A percentile compares a stretch with the other conserved stretches of the same genome.
These are phyloP conservation scores for Lentinula detonsa DNA, from an alignment of 768 basidiomycete genomes.

Conservation along the genomic window DNA sequence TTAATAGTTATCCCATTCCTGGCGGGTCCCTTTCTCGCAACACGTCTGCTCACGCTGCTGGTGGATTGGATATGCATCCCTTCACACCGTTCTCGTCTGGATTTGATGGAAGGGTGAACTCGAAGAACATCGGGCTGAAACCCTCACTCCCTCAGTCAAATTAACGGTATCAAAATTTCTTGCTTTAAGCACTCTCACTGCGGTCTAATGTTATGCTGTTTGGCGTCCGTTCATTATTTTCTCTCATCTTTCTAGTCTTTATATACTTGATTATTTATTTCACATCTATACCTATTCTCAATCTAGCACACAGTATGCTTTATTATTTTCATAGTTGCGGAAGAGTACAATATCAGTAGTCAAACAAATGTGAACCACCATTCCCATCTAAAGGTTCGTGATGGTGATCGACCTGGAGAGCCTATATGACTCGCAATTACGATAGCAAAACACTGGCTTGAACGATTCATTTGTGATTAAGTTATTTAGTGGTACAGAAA, in stretches of 20 bases:
- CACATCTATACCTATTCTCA: slow-evolving; percentile 1
- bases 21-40: slow-evolving; percentile 12
- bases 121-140: background rate
- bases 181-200: background rate
- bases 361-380: background rate
- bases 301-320: background rate
- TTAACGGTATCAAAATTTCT: background rate
- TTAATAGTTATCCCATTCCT: slow-evolving; percentile 13
- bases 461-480: background rate
- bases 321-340: background rate
- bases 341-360: background rate
- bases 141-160: background rate
- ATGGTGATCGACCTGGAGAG: no score
- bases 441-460: no score
- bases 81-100: slow-evolving; percentile 43
- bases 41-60: slow-evolving; percentile 2
- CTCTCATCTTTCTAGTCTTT: background rate
- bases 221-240: background rate
- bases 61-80: slow-evolving; percentile 31
- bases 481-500: background rate
- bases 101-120: slow-evolving; percentile 22
- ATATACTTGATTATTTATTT: slow-evolving; percentile 1
- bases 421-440: no score
- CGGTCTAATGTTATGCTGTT: background rate
- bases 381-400: no score